Evolutionary conservation across 2,329 filamentous ascomycete species (phyloP).

Genomic region (Colletotrichum tabaci): DNA sequence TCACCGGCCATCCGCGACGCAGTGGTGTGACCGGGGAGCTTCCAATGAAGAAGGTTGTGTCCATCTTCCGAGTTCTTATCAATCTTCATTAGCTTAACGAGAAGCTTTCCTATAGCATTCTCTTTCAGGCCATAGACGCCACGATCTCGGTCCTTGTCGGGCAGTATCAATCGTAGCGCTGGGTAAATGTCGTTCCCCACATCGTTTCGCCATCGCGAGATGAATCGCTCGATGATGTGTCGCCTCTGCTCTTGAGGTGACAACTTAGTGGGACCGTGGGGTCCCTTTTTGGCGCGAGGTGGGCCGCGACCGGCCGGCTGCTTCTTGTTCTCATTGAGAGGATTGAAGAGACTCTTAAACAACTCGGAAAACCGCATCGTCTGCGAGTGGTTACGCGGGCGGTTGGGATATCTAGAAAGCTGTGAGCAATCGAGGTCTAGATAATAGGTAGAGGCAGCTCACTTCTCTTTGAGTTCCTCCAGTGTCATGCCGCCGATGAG

Average conservation of each 20-base stretch:
- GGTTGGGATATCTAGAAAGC: constrained; percentile 81
- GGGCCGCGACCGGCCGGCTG: constrained; percentile 72
- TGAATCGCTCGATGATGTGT: constrained; percentile 88
- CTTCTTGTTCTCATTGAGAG: constrained; percentile 83
- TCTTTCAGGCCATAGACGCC: constrained; percentile 97
- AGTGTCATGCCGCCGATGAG: constrained; percentile 54
- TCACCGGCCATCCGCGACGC: constrained; percentile 83
- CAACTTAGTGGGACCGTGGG: constrained; percentile 70
- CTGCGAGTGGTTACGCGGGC: constrained; percentile 83
- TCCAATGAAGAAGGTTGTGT: constrained; percentile 90
- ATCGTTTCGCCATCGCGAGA: constrained; percentile 87
- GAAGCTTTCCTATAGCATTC: constrained; percentile 87
- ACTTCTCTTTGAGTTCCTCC: constrained; percentile 63
- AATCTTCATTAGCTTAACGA: constrained; percentile 95
- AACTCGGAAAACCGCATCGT: constrained; percentile 89
- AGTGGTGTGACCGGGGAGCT: constrained; percentile 80
- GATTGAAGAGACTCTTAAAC: constrained; percentile 85
- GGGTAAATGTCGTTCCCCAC: constrained; percentile 96
- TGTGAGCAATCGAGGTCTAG: constrained; percentile 31
- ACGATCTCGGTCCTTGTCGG: constrained; percentile 92
- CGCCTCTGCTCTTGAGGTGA: constrained; percentile 84
- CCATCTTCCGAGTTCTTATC: constrained; percentile 92
- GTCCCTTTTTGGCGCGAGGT: constrained; percentile 71
- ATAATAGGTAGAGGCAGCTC: constrained; percentile 12
- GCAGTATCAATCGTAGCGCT: constrained; percentile 90